These are phyloP conservation scores for Populus hybrid DNA, from an alignment of 441 rosid species.

Conservation along the genomic window DNA sequence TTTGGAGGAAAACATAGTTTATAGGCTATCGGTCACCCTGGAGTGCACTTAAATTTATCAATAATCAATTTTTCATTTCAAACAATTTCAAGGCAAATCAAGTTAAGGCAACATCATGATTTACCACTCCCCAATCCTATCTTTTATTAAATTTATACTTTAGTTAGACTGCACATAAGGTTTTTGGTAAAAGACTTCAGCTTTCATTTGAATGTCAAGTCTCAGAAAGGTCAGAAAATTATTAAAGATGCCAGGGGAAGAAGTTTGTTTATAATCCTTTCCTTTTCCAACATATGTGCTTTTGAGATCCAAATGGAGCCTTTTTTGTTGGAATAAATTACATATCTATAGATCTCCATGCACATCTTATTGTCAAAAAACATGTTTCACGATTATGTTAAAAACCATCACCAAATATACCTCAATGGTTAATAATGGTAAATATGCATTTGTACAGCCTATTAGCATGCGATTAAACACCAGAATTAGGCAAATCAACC, in stretches of 20 bases:
- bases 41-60: not conserved
- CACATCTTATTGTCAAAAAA: not conserved
- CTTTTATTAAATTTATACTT: not conserved
- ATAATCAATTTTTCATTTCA: not conserved
- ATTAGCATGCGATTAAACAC: conserved; percentile 10
- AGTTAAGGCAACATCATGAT: not conserved
- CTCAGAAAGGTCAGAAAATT: not conserved
- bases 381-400: not conserved
- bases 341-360: not conserved
- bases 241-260: not conserved
- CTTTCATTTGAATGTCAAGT: not conserved
- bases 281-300: not conserved
- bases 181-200: not conserved
- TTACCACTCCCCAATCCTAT: not conserved
- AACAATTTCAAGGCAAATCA: not conserved
- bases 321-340: not conserved
- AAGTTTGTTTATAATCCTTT: not conserved
- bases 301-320: not conserved
- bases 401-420: conserved; percentile 4
- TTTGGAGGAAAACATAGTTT: not conserved
- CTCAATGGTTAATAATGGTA: conserved; percentile 15
- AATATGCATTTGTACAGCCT: not conserved
- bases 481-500: conserved; percentile 17
- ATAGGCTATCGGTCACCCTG: not conserved
- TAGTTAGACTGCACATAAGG: not conserved